Base-by-base conservation (phyloP, 768 basidiomycete species). In the Scleroderma citrinum region DNA sequence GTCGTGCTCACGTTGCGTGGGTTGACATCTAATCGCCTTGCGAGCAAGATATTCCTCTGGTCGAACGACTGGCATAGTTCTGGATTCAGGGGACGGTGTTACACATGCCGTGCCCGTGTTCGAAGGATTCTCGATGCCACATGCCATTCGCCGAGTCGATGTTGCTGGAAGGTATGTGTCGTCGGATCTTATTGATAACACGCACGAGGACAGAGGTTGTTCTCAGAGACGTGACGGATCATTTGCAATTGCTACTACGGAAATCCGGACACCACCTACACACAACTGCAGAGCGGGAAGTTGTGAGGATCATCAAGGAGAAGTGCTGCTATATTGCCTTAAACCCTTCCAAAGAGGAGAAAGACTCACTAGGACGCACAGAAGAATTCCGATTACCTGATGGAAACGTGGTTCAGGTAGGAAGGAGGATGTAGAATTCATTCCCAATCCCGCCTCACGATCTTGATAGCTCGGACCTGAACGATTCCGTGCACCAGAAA, bases 21-120 rank as follows among this genome's bases (percentile, higher is more conserved):
- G 7, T 42, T 41, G 32, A 21, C 29, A 21, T 20, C 39, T 58
- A 53, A 60, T 52, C 39, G 44, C 42, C 41, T 32, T 46, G 34
- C 56, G 26, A 51, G 46, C 6, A 66, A 98, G 95, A 66, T 99
- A 99, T 71, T 95, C 96, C 3, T 96, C 94, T 14, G 96, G 96
- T 29, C 81, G 96, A 54, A 98, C 96, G 55, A 98, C 96, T 32
- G 96, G 96, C n/a, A 96, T 98, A 51, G 96, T 99, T 2, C 80
- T 99, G 17, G 96, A 99, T 65, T 98, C 95, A 5, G 96, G 96
- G 11, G 96, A 99, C 63, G 96, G 96, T 23, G 96, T 99, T 7
- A 98, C 96, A 20, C 96, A 99, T 54, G 92, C 96, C 13, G 96
- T 99, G 3, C 96, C 96, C 3, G 94, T 99, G 16, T 99, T 94